Evolutionary conservation across 2,329 filamentous ascomycete genomes (phyloP).

Genomic region (Pseudopithomyces maydicus): DNA sequence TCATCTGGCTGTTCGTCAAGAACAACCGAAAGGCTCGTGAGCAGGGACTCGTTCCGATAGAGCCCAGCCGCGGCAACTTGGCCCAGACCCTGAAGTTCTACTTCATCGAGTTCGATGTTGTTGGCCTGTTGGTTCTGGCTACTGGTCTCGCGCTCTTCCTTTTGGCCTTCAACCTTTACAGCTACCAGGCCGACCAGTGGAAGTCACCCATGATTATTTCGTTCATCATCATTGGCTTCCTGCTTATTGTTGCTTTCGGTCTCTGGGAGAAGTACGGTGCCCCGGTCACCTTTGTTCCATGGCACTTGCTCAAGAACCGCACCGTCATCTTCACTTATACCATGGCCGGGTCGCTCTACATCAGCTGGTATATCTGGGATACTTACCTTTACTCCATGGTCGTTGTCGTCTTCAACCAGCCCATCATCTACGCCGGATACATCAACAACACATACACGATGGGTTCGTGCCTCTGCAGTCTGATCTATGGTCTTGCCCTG

Average conservation of each 20-base stretch:
- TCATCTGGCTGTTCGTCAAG: constrained; percentile 62
- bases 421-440: constrained; percentile 42
- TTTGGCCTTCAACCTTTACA: constrained; percentile 67
- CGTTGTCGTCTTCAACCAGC: constrained; percentile 46
- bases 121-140: constrained; percentile 66
- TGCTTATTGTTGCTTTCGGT: constrained; percentile 44
- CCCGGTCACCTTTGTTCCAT: constrained; percentile 51
- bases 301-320: constrained; percentile 54
- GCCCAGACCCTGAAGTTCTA: constrained; percentile 59
- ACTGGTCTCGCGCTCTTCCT: constrained; percentile 69
- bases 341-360: constrained; percentile 48
- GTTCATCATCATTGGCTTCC: constrained; percentile 47
- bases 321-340: constrained; percentile 61
- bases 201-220: constrained; percentile 46
- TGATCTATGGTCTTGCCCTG: constrained; percentile 35
- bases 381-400: constrained; percentile 50
- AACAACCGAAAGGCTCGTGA: constrained; percentile 67
- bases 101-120: constrained; percentile 65
- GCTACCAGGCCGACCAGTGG: constrained; percentile 40
- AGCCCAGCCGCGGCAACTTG: constrained; percentile 54
- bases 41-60: constrained; percentile 55
- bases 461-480: constrained; percentile 37
- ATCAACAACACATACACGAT: constrained; percentile 49
- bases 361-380: constrained; percentile 47
- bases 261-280: constrained; percentile 50